Percentiles rank a stretch among this genome's conserved stretches.
Evolutionary conservation across 345 rosid species (phyloP).

Genomic region (Pseudoturritis turrita): DNA sequence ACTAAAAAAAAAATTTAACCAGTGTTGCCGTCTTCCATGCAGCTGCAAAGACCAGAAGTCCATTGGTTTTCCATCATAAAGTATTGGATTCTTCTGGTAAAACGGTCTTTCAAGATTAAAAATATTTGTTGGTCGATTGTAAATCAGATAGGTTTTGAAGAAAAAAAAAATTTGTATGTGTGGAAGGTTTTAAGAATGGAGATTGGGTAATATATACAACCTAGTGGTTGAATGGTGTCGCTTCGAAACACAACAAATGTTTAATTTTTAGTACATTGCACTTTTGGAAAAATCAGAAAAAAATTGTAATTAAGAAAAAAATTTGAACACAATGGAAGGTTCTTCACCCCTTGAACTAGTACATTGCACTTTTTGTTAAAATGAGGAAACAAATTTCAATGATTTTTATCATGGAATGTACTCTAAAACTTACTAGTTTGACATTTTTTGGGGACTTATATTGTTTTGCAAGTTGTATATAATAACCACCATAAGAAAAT

Average conservation of each 20-base stretch:
- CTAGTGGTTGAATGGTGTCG: not conserved
- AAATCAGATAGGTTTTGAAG: not conserved
- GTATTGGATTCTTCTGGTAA: not conserved
- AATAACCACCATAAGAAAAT: not conserved
- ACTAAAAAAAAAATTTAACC: not conserved
- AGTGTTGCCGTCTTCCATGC: slow-evolving; percentile 18
- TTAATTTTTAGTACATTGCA: not conserved
- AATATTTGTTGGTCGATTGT: not conserved
- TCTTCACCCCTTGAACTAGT: not conserved
- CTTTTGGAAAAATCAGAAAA: not conserved
- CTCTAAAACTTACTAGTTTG: not conserved
- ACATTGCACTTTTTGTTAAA: not conserved
- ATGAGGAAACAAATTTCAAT: not conserved
- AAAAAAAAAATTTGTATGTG: not conserved
- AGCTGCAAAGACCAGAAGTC: slow-evolving; percentile 26
- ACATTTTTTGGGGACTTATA: not conserved
- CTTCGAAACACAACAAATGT: not conserved
- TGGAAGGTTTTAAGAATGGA: not conserved
- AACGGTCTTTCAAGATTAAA: too few species aligned
- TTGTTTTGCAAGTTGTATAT: not conserved
- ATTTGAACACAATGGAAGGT: not conserved
- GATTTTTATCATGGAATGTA: not conserved
- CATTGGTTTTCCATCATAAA: slow-evolving; percentile 20
- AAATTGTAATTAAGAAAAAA: not conserved
- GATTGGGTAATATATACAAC: not conserved